phyloP scores from a whole-genome alignment of 83 land plant species.

The Picea mariana region DNA sequence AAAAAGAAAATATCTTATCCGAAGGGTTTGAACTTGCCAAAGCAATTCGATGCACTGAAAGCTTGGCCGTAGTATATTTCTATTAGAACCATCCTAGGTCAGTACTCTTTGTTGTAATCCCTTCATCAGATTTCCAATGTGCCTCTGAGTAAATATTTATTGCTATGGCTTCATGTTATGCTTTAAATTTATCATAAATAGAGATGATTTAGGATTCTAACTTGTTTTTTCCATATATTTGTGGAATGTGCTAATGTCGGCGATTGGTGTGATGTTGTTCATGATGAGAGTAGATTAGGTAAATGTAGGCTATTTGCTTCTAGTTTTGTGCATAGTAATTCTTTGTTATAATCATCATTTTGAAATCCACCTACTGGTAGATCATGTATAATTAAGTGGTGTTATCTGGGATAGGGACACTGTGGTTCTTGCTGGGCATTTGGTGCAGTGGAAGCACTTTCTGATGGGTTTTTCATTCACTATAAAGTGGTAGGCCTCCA shows the following conservation, averaged over 20 bases:
- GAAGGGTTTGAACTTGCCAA: constrained; percentile 58
- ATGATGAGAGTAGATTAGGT: constrained; percentile 10
- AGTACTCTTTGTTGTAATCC: constrained; percentile 17
- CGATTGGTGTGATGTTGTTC: constrained; percentile 17
- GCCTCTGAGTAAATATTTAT: background rate
- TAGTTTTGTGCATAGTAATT: background rate
- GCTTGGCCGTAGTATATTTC: constrained; percentile 83
- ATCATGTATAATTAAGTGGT: no score
- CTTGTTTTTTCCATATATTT: background rate
- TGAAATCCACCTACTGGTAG: background rate
- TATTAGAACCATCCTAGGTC: constrained; percentile 73
- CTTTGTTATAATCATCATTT: background rate
- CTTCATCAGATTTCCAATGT: background rate
- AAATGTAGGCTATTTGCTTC: background rate
- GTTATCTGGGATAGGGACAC: constrained; percentile 60
- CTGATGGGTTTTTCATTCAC: constrained; percentile 14
- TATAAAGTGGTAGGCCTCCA: constrained; percentile 52
- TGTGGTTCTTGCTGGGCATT: constrained; percentile 66
- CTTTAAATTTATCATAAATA: background rate
- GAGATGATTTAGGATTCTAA: background rate
- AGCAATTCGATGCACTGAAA: constrained; percentile 78
- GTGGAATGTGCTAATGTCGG: constrained; percentile 1
- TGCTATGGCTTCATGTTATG: no score
- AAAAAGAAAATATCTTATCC: constrained; percentile 27
- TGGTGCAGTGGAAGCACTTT: no score